Evolutionary conservation across 495 filamentous ascomycete species (phyloP).

Genomic region (Recurvomyces mirabilis): DNA sequence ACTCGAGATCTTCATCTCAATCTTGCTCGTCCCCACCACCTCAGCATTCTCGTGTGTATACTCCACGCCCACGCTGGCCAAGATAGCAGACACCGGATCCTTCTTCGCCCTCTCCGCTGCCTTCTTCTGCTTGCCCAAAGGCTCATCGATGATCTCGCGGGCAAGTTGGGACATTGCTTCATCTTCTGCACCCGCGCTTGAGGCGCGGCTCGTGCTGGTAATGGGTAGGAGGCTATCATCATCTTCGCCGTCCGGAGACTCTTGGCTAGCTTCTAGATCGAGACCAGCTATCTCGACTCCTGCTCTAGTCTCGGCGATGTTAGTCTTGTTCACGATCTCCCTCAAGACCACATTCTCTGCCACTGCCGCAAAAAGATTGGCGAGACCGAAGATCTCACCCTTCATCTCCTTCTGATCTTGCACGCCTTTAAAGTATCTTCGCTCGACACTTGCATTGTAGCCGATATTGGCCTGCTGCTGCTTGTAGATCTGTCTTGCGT

Average conservation of each 20-base stretch:
- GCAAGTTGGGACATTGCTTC: constrained; percentile 70
- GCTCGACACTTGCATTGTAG: constrained; percentile 83
- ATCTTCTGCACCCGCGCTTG: constrained; percentile 40
- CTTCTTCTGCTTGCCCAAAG: constrained; percentile 4
- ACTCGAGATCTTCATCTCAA: constrained; percentile 69
- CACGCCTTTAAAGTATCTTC: constrained; percentile 91
- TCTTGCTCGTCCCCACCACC: constrained; percentile 76
- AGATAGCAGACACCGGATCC: constrained; percentile 80
- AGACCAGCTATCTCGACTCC: constrained; percentile 71
- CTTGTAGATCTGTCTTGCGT: constrained; percentile 96
- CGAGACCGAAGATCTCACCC: constrained; percentile 87
- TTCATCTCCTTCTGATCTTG: constrained; percentile 70
- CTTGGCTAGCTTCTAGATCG: constrained; percentile 42
- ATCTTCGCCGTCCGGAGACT: too few relatives aligned
- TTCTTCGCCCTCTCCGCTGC: constrained; percentile 24
- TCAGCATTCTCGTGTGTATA: constrained; percentile 97
- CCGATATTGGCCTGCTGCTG: constrained; percentile 98
- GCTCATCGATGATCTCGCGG: constrained; percentile 42
- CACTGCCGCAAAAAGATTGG: constrained; percentile 77
- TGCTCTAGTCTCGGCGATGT: constrained; percentile 82
- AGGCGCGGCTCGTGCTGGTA: neutral
- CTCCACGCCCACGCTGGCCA: constrained; percentile 77
- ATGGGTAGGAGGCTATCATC: constrained; percentile 37
- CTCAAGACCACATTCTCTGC: constrained; percentile 68
- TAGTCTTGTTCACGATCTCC: constrained; percentile 95